Base-by-base conservation (phyloP, 805 yeast species). In the Vanderwaltozyma verrucispora region DNA sequence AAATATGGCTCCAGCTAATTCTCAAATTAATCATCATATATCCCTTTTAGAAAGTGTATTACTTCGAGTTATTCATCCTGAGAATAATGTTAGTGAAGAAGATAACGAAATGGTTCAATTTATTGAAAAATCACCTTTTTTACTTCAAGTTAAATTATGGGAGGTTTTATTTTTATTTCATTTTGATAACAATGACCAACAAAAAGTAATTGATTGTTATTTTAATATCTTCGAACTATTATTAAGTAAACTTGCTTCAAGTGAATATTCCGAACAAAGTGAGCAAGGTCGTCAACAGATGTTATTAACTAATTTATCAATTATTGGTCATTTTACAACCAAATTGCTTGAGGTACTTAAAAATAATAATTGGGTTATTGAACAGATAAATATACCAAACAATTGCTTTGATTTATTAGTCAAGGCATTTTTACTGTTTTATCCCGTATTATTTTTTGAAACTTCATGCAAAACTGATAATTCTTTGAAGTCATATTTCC, bases 81-180 rank as follows among this genome's bases (percentile, higher is more conserved):
- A 32, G 1, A 11, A 20, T 8, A 8, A 13, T 5, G 12, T 17
- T 3, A 20, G 17, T 4, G 9, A 14, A 13, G 41, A 68, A 26
- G 65, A 71, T 26, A 45, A 50, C 13, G 76, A 87, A 7, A 77
- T 86, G 55, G 64, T 68, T 17, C 56, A 63, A 11, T 85, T 89
- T 50, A 63, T 92, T 13, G 59, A 65, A 3, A 65, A 63, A 11
- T 75, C 94, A 0, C 74, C 92, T 0, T 63, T 80, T 17, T 79
- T 74, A 17, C 69, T 86, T 53, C 74, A 73, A 39, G 60, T 87
- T 28, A 77, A 78, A 37, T 59, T 92, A 2, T 88, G 96, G 94
- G 74, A 73, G 24, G 68, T 80, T 18, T 62, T 88, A 14, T 67
- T 85, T 33, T 74, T 71, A 44, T 69, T 70, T 38, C 83, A 80